Conservation (phyloP, 2,329 filamentous ascomycete genomes). For the Fusarium coffeatum region DNA sequence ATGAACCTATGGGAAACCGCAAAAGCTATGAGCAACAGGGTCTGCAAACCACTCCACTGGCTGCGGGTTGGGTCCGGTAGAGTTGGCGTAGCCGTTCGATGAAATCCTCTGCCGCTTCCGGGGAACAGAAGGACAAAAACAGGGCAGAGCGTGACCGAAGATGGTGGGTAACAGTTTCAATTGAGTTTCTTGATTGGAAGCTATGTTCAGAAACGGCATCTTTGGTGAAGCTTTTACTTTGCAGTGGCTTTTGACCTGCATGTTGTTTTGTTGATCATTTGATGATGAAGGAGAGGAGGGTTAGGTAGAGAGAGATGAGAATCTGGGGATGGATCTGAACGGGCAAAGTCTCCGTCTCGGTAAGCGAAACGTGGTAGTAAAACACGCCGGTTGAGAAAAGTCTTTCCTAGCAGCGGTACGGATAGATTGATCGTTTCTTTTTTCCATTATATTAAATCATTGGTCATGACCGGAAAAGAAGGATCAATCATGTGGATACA, state of each 20-base stretch:
- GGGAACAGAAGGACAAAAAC: conserved; percentile 18
- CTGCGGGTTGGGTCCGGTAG: conserved; percentile 24
- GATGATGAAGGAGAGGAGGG: conserved; percentile 30
- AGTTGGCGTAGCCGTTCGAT: conserved; percentile 27
- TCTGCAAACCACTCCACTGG: conserved; percentile 20
- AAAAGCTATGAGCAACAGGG: conserved; percentile 19
- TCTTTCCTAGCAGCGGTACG: conserved; percentile 5
- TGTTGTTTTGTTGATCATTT: conserved; percentile 14
- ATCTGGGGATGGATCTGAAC: conserved; percentile 21
- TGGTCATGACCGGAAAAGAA: conserved; percentile 23
- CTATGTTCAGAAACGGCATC: conserved; percentile 15
- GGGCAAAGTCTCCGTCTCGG: neutral
- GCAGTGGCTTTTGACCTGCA: neutral
- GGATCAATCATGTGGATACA: conserved; percentile 32
- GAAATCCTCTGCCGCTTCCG: conserved; percentile 38
- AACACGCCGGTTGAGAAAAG: conserved; percentile 20
- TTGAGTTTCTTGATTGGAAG: conserved; percentile 1
- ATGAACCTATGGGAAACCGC: conserved; percentile 21
- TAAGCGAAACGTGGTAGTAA: conserved; percentile 22
- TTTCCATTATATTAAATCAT: conserved; percentile 26
- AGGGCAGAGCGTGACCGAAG: conserved; percentile 18
- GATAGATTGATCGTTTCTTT: conserved; percentile 13
- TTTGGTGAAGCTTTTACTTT: conserved; percentile 12
- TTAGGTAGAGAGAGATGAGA: neutral
- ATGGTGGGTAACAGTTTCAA: conserved; percentile 23